Base-by-base conservation (phyloP, 2,329 filamentous ascomycete species). In the Colletotrichum sp. region DNA sequence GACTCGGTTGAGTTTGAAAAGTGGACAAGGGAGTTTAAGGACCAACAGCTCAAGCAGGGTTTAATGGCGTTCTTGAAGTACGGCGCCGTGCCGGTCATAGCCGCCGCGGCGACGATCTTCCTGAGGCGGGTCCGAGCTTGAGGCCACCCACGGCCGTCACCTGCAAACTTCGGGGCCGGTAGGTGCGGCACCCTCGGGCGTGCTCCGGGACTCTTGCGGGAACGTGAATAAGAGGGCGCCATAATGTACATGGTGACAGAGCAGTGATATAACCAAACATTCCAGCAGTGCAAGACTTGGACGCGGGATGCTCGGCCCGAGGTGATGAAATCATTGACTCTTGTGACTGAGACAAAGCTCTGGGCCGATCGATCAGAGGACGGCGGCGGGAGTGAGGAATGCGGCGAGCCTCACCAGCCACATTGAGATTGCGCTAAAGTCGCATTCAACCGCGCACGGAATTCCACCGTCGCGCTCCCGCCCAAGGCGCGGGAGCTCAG, bases 1-100 rank as follows among this genome's bases (percentile, higher is more conserved):
- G 81, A 77, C 24, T 24, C 52, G 26, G 60, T 52, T 12, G 55
- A 69, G 3, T 62, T 69, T 3, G 64, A 69, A 15, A 34, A 39
- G 1, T 72, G 52, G 32, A 49, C 60, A 16, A 34, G 18, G 10
- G 18, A 30, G 1, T 72, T 72, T 1, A 39, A 62, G 13, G 16
- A 16, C 0, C 18, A 49, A 24, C 34, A 72, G 52, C 34, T 72
- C 8, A 62, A n/a, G 49, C 39, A 36, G 10, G 70, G 64, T 9
- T 13, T 62, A 8, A 4, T 49, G 6, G 44, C 44, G 44, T 12
- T 21, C 44, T 49, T 49, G 44, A 49, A n/a, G 10, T 49, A 49
- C 44, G 44, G 44, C 10, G 44, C 10, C 44, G n/a, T 21, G 10
- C 44, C 44, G n/a, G 44, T 49, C 44, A 49, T 49, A 49, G 44